Conservation (phyloP, 2,329 filamentous ascomycete species). For the Aspergillus pseudoglaucus region DNA sequence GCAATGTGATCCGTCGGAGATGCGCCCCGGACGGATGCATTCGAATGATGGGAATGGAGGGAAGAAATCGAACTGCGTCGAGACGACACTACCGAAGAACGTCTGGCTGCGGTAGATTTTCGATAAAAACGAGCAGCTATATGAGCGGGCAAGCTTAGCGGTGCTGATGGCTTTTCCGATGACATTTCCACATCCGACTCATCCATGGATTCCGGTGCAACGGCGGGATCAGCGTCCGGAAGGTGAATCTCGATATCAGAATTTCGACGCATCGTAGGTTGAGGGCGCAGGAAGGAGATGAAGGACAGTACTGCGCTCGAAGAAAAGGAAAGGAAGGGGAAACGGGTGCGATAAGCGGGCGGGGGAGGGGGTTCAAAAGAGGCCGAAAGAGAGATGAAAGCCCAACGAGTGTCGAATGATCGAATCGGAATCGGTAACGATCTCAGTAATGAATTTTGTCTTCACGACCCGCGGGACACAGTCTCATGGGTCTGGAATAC, state of each 20-base stretch:
- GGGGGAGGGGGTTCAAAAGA: not conserved
- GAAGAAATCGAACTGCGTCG: slow-evolving; percentile 61
- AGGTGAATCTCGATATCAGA: slow-evolving; percentile 38
- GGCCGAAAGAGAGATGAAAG: not conserved
- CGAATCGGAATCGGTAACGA: not conserved
- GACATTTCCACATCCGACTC: slow-evolving; percentile 39
- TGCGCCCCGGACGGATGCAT: slow-evolving; percentile 41
- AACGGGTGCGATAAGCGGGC: not conserved
- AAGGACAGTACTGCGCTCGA: not conserved
- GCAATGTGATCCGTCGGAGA: slow-evolving; percentile 55
- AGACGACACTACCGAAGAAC: slow-evolving; percentile 57
- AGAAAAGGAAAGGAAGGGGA: not conserved
- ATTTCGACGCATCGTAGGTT: slow-evolving; percentile 36
- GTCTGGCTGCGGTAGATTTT: slow-evolving; percentile 47
- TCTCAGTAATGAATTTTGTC: not conserved
- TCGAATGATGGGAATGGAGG: slow-evolving; percentile 55
- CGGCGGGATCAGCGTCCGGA: slow-evolving; percentile 26
- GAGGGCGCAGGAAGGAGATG: not conserved
- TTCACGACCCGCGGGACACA: not conserved
- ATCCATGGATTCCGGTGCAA: slow-evolving; percentile 18
- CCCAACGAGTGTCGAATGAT: not conserved
- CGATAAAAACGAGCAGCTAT: slow-evolving; percentile 59
- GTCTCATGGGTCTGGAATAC: not conserved
- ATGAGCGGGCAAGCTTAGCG: slow-evolving; percentile 51
- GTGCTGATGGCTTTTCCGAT: slow-evolving; percentile 27